A percentile compares a stretch with the other conserved stretches of the same genome.
These are phyloP conservation scores for Ganoderma sinense DNA, from an alignment of 1,284 basidiomycete genomes.

Conservation along the genomic window DNA sequence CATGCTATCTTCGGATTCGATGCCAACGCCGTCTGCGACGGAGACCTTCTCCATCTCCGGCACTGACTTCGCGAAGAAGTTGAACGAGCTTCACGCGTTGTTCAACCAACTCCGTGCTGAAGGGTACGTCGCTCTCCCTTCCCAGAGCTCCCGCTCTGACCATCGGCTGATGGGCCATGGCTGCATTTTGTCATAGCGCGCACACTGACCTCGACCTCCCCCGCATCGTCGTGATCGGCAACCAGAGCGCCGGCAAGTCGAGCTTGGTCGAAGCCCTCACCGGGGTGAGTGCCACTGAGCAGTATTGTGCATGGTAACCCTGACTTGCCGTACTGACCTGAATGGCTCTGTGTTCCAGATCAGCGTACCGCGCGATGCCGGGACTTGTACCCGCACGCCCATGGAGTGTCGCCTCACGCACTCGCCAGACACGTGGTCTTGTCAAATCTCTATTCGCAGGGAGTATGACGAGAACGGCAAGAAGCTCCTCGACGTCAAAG, in stretches of 20 bases:
- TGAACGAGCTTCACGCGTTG: slow-evolving; percentile 33
- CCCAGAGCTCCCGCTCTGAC: background rate
- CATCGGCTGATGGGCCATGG: background rate
- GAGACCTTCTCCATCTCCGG: background rate
- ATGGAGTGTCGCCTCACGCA: slow-evolving; percentile 39
- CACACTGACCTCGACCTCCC: slow-evolving; percentile 37
- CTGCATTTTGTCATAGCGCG: slow-evolving; percentile 22
- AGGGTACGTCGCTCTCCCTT: background rate
- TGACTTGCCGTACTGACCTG: background rate
- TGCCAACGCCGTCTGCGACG: background rate
- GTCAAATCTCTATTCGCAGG: slow-evolving; percentile 42
- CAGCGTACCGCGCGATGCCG: slow-evolving; percentile 31
- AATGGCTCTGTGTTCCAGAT: slow-evolving; percentile 32
- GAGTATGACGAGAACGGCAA: slow-evolving; percentile 31
- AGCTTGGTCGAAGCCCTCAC: slow-evolving; percentile 60
- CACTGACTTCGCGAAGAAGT: slow-evolving; percentile 26
- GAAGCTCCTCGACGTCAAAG: slow-evolving; percentile 36
- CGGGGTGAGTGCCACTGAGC: slow-evolving; percentile 47
- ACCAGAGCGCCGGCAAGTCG: slow-evolving; percentile 50
- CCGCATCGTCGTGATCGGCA: slow-evolving; percentile 39
- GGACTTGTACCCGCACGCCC: slow-evolving; percentile 39
- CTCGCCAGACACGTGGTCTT: slow-evolving; percentile 37
- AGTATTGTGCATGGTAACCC: background rate
- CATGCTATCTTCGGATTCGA: background rate
- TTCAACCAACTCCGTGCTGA: slow-evolving; percentile 46